phyloP scores from a whole-genome alignment of 805 yeast genomes.

The Priceomyces castillae region DNA sequence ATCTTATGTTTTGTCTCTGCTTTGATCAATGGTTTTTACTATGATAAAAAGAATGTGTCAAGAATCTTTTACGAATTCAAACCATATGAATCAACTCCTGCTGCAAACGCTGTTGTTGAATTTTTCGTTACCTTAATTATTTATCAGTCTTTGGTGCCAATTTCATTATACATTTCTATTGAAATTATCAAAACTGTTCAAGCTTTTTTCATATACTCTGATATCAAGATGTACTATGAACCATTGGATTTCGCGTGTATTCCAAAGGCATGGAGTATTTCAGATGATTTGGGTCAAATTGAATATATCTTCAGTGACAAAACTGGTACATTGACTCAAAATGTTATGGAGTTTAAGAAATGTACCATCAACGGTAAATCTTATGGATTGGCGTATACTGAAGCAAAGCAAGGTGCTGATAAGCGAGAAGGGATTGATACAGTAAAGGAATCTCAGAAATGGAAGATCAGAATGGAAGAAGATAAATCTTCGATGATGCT shows the following conservation, averaged over 20 bases:
- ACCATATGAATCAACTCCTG: conserved; percentile 56
- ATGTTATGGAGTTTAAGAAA: conserved; percentile 78
- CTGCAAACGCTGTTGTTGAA: conserved; percentile 62
- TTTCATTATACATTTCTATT: conserved; percentile 73
- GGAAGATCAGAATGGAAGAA: conserved; percentile 37
- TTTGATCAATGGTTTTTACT: conserved; percentile 64
- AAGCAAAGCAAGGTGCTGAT: conserved; percentile 70
- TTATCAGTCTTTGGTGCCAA: conserved; percentile 76
- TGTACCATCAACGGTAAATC: conserved; percentile 66
- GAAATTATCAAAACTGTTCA: conserved; percentile 77
- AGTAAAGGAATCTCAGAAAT: conserved; percentile 42
- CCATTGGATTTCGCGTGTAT: conserved; percentile 70
- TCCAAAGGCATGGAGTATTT: conserved; percentile 80
- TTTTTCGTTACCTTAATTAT: conserved; percentile 73
- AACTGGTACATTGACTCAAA: conserved; percentile 82
- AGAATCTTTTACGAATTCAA: conserved; percentile 58
- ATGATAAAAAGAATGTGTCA: conserved; percentile 43
- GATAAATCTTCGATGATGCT: conserved; percentile 51
- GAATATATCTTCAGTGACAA: conserved; percentile 81
- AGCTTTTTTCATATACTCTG: conserved; percentile 72
- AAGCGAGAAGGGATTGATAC: conserved; percentile 65
- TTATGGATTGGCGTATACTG: conserved; percentile 76
- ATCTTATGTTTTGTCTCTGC: conserved; percentile 68
- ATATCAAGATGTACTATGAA: conserved; percentile 66
- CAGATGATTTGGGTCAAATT: conserved; percentile 82